phyloP scores from a whole-genome alignment of 805 yeast species.

The Barnettozyma wickerhamii region DNA sequence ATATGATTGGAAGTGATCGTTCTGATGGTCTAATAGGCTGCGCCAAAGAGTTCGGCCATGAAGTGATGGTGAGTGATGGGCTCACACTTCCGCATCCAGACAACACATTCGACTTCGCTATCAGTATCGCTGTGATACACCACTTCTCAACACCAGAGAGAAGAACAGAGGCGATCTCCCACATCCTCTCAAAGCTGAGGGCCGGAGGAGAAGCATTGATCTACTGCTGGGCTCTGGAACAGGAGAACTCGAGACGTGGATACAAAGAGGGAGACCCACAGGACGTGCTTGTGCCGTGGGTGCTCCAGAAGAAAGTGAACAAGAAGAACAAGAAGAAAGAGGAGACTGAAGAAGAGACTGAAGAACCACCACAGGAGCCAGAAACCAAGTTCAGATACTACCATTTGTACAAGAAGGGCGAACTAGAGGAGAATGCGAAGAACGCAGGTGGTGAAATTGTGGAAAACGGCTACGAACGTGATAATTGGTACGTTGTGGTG shows the following conservation, averaged over 20 bases:
- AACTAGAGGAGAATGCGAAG: conserved; percentile 64
- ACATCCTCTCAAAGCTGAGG: conserved; percentile 57
- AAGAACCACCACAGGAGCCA: conserved; percentile 12
- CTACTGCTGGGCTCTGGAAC: conserved; percentile 97
- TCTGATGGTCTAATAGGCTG: conserved; percentile 66
- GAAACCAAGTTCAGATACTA: conserved; percentile 78
- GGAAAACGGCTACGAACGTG: conserved; percentile 81
- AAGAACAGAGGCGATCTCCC: conserved; percentile 67
- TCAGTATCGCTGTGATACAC: conserved; percentile 92
- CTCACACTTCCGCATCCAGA: conserved; percentile 54
- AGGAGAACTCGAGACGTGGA: conserved; percentile 81
- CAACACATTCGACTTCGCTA: conserved; percentile 66
- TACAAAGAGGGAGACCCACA: conserved; percentile 89
- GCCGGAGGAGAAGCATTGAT: conserved; percentile 67
- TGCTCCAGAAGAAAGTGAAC: conserved; percentile 47
- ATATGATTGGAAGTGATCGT: conserved; percentile 68
- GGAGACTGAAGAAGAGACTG: conserved; percentile 6
- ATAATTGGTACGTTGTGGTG: conserved; percentile 85
- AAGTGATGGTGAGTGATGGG: conserved; percentile 80
- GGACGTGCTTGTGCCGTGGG: conserved; percentile 97
- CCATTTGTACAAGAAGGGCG: conserved; percentile 83
- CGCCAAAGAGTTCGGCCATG: conserved; percentile 46
- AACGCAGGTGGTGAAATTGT: conserved; percentile 69
- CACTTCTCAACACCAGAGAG: conserved; percentile 87
- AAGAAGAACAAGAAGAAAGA: conserved; percentile 16